phyloP scores from a whole-genome alignment of 1,284 basidiomycete genomes.

The Malassezia japonica region DNA sequence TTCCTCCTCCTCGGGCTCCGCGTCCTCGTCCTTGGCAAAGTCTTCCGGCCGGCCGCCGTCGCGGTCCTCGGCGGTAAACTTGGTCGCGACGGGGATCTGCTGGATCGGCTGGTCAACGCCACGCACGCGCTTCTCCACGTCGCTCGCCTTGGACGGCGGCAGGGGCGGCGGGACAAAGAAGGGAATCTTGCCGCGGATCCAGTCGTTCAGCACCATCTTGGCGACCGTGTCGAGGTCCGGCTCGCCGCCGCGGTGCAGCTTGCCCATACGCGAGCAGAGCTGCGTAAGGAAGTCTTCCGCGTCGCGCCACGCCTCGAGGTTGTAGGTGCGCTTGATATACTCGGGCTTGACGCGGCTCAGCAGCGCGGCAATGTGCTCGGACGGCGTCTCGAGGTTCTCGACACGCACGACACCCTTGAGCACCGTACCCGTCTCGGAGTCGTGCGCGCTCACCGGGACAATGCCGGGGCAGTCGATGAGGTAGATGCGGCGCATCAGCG shows the following conservation, averaged over 20 bases:
- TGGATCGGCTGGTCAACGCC: slow-evolving; percentile 56
- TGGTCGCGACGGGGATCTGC: slow-evolving; percentile 55
- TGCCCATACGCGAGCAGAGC: slow-evolving; percentile 81
- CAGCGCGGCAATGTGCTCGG: slow-evolving; percentile 81
- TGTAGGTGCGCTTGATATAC: slow-evolving; percentile 84
- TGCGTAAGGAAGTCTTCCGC: slow-evolving; percentile 68
- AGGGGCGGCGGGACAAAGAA: slow-evolving; percentile 65
- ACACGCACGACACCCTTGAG: slow-evolving; percentile 95
- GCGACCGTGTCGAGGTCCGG: slow-evolving; percentile 84
- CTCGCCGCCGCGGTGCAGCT: slow-evolving; percentile 85
- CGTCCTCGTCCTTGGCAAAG: slow-evolving; percentile 25
- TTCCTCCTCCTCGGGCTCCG: slow-evolving; percentile 28
- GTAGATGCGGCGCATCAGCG: slow-evolving; percentile 88
- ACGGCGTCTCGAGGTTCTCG: slow-evolving; percentile 84
- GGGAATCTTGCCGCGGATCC: slow-evolving; percentile 90
- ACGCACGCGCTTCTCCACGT: slow-evolving; percentile 50
- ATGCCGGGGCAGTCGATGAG: slow-evolving; percentile 98
- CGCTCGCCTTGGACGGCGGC: slow-evolving; percentile 53
- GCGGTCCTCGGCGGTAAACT: slow-evolving; percentile 51
- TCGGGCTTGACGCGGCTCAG: slow-evolving; percentile 82
- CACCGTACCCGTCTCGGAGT: slow-evolving; percentile 83
- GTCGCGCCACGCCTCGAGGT: slow-evolving; percentile 53
- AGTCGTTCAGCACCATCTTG: slow-evolving; percentile 91
- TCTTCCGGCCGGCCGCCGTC: slow-evolving; percentile 39
- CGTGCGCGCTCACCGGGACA: slow-evolving; percentile 80